Conservation (phyloP, 1,284 basidiomycete species). For the Trichosporon asahii region DNA sequence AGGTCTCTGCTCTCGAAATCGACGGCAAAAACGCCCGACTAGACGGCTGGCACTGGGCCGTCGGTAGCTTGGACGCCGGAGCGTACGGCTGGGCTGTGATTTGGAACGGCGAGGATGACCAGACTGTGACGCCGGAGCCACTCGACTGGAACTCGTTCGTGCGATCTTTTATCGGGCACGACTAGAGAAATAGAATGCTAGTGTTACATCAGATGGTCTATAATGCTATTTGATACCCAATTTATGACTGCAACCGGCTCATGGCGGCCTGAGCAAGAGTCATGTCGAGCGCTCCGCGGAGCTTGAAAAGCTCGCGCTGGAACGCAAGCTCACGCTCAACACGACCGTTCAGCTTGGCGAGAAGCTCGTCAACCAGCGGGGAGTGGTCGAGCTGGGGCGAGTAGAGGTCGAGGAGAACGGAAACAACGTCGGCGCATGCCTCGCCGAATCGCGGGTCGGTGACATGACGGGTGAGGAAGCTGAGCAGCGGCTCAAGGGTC, state of each 20-base stretch:
- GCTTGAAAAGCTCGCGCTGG: slow-evolving; percentile 78
- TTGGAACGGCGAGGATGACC: slow-evolving; percentile 31
- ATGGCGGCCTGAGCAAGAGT: slow-evolving; percentile 61
- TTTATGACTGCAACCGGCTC: slow-evolving; percentile 16
- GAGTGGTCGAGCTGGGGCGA: slow-evolving; percentile 86
- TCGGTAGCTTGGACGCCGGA: slow-evolving; percentile 26
- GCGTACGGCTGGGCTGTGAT: slow-evolving; percentile 35
- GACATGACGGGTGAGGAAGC: slow-evolving; percentile 78
- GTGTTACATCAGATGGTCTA: slow-evolving; percentile 7
- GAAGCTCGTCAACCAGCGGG: slow-evolving; percentile 82
- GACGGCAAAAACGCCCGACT: slow-evolving; percentile 34
- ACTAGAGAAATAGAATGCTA: slow-evolving; percentile 6
- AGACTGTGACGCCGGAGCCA: neutral
- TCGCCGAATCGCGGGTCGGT: slow-evolving; percentile 87
- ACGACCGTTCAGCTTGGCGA: slow-evolving; percentile 77
- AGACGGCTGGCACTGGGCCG: slow-evolving; percentile 35
- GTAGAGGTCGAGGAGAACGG: slow-evolving; percentile 88
- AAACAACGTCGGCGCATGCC: slow-evolving; percentile 77
- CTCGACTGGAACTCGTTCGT: neutral
- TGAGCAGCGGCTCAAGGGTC: slow-evolving; percentile 83
- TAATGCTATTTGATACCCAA: slow-evolving; percentile 8
- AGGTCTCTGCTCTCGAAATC: slow-evolving; percentile 27
- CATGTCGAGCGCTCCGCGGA: slow-evolving; percentile 90
- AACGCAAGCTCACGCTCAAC: slow-evolving; percentile 83
- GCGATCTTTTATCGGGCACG: neutral